phyloP scores from a whole-genome alignment of 345 rosid species.

The Citrus trifoliata region DNA sequence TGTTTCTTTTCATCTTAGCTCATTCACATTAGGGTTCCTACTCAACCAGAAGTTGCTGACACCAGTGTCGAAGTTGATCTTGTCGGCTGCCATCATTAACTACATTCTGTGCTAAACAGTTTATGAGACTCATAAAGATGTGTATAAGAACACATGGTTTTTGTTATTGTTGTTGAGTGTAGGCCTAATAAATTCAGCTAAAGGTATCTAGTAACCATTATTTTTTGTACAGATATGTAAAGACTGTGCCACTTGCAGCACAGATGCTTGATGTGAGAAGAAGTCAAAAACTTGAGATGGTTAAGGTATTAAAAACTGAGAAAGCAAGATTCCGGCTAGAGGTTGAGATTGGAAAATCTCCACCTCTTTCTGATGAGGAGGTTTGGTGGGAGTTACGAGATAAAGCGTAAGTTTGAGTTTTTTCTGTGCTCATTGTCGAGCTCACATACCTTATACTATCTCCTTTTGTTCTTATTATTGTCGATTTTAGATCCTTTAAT shows the following conservation, averaged over 20 bases:
- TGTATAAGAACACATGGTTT: background rate
- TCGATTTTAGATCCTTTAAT: background rate
- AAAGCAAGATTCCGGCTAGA: slow-evolving; percentile 76
- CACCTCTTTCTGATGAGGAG: slow-evolving; percentile 91
- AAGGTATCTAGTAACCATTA: background rate
- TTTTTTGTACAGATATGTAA: slow-evolving; percentile 61
- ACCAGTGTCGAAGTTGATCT: background rate
- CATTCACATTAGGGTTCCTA: background rate
- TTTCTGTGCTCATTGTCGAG: background rate
- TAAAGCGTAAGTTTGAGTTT: slow-evolving; percentile 64
- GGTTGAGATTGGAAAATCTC: slow-evolving; percentile 93
- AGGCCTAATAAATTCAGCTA: background rate
- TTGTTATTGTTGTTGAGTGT: background rate
- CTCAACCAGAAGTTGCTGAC: background rate
- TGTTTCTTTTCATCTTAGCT: background rate
- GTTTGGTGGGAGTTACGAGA: slow-evolving; percentile 86
- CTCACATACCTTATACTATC: background rate
- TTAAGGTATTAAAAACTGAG: slow-evolving; percentile 65
- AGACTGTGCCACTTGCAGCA: slow-evolving; percentile 94
- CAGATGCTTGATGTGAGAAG: slow-evolving; percentile 78
- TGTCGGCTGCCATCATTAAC: background rate
- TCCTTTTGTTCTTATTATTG: background rate
- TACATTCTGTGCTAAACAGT: background rate
- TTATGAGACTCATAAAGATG: background rate
- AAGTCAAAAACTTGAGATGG: slow-evolving; percentile 83